Base-by-base conservation (phyloP, 163 green algal genomes). In the Smithsoniella earleae region DNA sequence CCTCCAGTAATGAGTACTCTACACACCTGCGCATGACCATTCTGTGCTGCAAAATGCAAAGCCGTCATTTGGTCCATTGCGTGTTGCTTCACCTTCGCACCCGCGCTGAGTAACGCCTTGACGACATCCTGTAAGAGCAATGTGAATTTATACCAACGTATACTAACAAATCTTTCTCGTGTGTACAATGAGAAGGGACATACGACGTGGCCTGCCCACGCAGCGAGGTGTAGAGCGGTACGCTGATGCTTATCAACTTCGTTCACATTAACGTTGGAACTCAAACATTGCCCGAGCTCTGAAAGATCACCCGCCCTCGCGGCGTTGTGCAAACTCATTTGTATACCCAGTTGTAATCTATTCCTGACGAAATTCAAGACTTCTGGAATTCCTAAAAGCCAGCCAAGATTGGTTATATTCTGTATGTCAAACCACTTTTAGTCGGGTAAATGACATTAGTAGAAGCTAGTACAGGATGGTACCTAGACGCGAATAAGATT, bases 41-140 rank as follows among this genome's bases (percentile, higher is more conserved):
- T 69, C 58, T 38, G 20, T 1, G 58, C 58, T 34, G n/a, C 58
- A 69, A 69, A 69, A 13, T 69, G 58, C 58, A 69, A 33, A 8
- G 58, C 58, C 43, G 58, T 69, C 58, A 69, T 69, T 18, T 69
- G 31, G 58, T 69, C 58, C 58, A 69, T 34, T n/a, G 27, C 52
- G 33, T 6, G 13, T 6, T 8, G 20, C 13, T 65, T 65, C 52
- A 28, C 13, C 52, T 33, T 20, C 6, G 33, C 6, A 8, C 52
- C 52, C 6, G 52, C 20, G 27, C 58, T 69, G 5, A 69, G 6
- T 6, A 69, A 43, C 18, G 58, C 58, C 16, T 34, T 36, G 16
- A 69, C 25, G 25, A 36, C 25, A 43, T 69, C 58, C 58, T 69
- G 58, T 33, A 69, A 16, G n/a, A 49, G 40, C 40, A 49, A 22